phyloP scores from a whole-genome alignment of 768 basidiomycete genomes.

The Boletus rubroflammeus region DNA sequence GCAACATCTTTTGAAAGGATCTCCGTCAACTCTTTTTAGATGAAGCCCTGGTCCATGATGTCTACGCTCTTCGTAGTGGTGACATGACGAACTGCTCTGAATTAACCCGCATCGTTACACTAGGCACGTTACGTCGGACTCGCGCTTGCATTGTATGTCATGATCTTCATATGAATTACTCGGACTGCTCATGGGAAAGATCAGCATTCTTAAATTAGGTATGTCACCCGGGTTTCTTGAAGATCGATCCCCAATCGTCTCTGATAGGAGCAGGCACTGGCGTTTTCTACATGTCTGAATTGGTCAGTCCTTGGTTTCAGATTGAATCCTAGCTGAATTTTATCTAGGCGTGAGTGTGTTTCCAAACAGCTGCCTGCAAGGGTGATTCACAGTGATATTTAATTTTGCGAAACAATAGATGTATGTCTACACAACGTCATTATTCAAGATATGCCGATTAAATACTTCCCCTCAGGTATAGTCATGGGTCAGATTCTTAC shows the following conservation, averaged over 20 bases:
- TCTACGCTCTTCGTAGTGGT: conserved; percentile 13
- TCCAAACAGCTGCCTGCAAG: no score
- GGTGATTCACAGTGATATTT: neutral
- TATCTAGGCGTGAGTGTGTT: conserved; percentile 6
- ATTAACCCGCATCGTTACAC: neutral
- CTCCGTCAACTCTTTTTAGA: neutral
- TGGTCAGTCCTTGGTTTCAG: neutral
- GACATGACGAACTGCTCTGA: neutral
- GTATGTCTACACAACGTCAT: neutral
- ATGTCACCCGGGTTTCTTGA: neutral
- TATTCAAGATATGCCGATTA: neutral
- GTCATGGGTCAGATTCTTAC: neutral
- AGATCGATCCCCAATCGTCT: neutral
- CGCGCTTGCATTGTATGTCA: conserved; percentile 3
- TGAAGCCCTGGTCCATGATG: conserved; percentile 9
- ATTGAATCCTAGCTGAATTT: neutral
- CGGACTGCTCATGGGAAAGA: neutral
- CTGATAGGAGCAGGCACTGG: neutral
- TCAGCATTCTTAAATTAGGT: conserved; percentile 3
- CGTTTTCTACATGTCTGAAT: neutral
- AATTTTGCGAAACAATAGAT: neutral
- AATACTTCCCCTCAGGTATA: neutral
- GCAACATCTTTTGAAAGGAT: neutral
- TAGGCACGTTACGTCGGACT: conserved; percentile 11
- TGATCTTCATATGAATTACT: neutral